A percentile compares a stretch with the other conserved stretches of the same genome.
phyloP scores from a whole-genome alignment of 2,329 filamentous ascomycete species.

The Cercospora sesami region DNA sequence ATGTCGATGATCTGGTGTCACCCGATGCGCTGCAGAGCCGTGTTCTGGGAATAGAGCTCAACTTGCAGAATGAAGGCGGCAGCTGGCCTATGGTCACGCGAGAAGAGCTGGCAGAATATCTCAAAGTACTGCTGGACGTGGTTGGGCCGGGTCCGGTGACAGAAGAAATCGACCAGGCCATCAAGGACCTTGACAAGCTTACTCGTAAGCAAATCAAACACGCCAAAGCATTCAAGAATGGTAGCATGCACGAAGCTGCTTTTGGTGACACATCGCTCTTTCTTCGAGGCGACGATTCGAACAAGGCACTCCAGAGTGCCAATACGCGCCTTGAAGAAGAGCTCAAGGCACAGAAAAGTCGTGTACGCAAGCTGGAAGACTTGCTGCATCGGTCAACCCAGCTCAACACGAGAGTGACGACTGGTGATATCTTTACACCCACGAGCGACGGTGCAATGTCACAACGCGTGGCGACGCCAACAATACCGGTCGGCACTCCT shows the following conservation, averaged over 20 bases:
- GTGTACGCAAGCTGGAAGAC: conserved; percentile 87
- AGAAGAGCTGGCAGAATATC: conserved; percentile 73
- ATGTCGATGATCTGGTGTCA: conserved; percentile 72
- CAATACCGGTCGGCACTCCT: conserved; percentile 19
- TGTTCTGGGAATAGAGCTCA: conserved; percentile 79
- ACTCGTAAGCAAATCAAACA: conserved; percentile 84
- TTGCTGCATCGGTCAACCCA: conserved; percentile 79
- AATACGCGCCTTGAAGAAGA: conserved; percentile 60
- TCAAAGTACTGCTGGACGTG: conserved; percentile 64
- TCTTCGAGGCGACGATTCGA: conserved; percentile 82
- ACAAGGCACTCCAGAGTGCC: conserved; percentile 53
- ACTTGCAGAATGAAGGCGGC: conserved; percentile 74
- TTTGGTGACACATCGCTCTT: conserved; percentile 84
- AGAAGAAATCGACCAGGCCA: conserved; percentile 71
- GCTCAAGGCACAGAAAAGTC: conserved; percentile 87
- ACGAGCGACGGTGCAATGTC: conserved; percentile 29
- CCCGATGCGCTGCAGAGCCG: conserved; percentile 63
- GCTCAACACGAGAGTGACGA: conserved; percentile 48
- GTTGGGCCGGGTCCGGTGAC: conserved; percentile 66
- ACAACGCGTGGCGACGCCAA: conserved; percentile 27
- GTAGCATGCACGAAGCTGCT: conserved; percentile 87
- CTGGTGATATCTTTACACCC: conserved; percentile 39
- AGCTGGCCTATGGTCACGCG: conserved; percentile 77
- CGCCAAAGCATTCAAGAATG: conserved; percentile 92
- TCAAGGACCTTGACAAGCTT: conserved; percentile 76